These are phyloP conservation scores for Ophiosphaerella herpotricha DNA, from an alignment of 2,329 filamentous ascomycete species.

Conservation along the genomic window DNA sequence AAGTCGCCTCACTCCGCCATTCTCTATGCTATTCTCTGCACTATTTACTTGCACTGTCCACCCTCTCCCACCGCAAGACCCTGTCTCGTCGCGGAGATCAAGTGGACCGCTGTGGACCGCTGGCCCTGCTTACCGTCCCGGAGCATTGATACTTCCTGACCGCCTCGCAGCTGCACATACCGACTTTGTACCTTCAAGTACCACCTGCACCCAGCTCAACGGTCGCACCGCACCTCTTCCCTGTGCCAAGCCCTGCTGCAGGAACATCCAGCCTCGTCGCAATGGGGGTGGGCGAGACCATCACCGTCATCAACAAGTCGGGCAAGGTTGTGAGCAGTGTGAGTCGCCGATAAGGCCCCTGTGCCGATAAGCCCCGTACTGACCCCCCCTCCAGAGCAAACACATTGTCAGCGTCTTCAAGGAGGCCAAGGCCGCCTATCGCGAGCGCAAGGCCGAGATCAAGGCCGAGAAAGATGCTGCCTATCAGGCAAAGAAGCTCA, in stretches of 20 bases:
- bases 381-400: conserved; percentile 69
- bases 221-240: conserved; percentile 25
- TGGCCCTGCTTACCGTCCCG: conserved; percentile 23
- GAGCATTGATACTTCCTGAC: conserved; percentile 37
- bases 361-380: conserved; percentile 13
- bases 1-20: conserved; percentile 32
- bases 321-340: conserved; percentile 90
- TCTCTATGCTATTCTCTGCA: no score
- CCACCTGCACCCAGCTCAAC: conserved; percentile 15
- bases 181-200: conserved; percentile 12
- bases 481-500: conserved; percentile 61
- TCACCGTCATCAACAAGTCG: conserved; percentile 88
- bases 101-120: conserved; percentile 29
- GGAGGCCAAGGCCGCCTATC: conserved; percentile 85
- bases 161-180: conserved; percentile 25
- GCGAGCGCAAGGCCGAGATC: conserved; percentile 83
- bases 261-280: conserved; percentile 19
- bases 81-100: conserved; percentile 12
- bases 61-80: background rate
- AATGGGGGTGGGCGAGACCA: conserved; percentile 66
- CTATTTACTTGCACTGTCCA: no score
- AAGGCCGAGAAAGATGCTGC: conserved; percentile 69
- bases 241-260: conserved; percentile 23
- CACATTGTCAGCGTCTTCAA: conserved; percentile 89
- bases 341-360: conserved; percentile 46